Base-by-base conservation (phyloP, 2,329 filamentous ascomycete species). In the Exophiala calicioides region DNA sequence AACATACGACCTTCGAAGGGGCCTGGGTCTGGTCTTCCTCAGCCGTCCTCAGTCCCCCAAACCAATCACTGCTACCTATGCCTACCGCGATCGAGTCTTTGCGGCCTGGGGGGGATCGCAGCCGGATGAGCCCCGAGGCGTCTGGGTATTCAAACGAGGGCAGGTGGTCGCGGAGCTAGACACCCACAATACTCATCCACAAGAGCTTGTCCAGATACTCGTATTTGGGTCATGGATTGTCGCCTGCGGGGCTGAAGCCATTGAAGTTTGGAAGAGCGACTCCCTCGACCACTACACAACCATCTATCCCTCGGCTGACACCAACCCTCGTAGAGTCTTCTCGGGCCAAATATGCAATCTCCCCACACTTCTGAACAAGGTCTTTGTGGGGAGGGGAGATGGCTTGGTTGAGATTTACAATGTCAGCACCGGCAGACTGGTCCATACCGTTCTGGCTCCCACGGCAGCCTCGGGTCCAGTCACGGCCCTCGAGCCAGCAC, bases 351-450 rank as follows among this genome's bases (percentile, higher is more conserved):
- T 95, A 58, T 86, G 83, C 64, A 94, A 81, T 60, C 89, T 97
- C 85, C 90, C 91, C 1, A 97, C 93, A 0, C 95, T 90, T 67
- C 70, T 98, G 51, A 98, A 98, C 75, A 98, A 98, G 69, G 80
- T 98, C 33, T 89, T 97, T 56, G 86, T 89, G 2, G 94, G 89
- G 7, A 84, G 89, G 60, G 80, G 80, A 54, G 90, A 98, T 65
- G 93, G 93, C 5, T 86, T 84, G 66, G 84, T 96, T 6, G 93
- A 98, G 63, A 95, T 98, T 39, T 98, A 93, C 91, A 98, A 98
- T 63, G 75, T 98, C 51, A 94, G 86, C 64, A 95, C 88, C 3
- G 90, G 77, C 36, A 95, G 94, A 66, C 76, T 96, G 43, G 81
- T 98, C 20, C 94, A 96, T 67, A 94, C 90, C 2, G 84, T 98